Conservation (phyloP, 495 filamentous ascomycete species). For the Penicillium angulare region DNA sequence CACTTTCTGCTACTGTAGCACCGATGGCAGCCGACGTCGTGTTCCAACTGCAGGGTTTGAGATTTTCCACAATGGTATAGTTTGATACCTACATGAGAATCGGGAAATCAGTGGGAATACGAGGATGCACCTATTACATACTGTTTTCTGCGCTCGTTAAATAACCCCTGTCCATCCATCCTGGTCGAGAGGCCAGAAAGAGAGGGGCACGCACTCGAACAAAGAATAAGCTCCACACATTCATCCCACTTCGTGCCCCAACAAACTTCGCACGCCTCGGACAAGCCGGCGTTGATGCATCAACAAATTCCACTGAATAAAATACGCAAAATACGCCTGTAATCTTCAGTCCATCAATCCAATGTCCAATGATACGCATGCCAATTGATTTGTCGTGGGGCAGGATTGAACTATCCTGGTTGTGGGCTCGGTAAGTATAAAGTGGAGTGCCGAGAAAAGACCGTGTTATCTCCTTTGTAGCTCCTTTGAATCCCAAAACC, state of each 20-base stretch:
- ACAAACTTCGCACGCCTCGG: background rate
- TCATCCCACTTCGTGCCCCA: conserved; percentile 19
- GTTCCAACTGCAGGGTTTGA: background rate
- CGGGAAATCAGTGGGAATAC: background rate
- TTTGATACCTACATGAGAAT: background rate
- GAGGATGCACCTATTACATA: too few relatives aligned
- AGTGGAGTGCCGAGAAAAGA: conserved; percentile 18
- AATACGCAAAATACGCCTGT: background rate
- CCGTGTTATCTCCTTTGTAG: conserved; percentile 22
- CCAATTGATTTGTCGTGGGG: background rate
- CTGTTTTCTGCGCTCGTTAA: too few relatives aligned
- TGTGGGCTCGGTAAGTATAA: background rate
- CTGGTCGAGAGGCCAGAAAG: background rate
- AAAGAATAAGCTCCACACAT: conserved; percentile 5
- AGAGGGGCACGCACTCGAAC: too few relatives aligned
- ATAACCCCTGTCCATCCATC: too few relatives aligned
- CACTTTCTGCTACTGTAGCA: background rate
- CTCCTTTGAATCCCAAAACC: too few relatives aligned
- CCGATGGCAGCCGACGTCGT: background rate
- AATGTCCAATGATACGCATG: background rate
- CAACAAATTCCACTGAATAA: background rate
- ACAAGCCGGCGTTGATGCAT: background rate
- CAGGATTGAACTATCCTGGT: background rate
- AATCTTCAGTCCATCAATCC: background rate
- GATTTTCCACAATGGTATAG: background rate